Evolutionary conservation across 768 basidiomycete species (phyloP).

Genomic region (Leucosporidium yakuticum): DNA sequence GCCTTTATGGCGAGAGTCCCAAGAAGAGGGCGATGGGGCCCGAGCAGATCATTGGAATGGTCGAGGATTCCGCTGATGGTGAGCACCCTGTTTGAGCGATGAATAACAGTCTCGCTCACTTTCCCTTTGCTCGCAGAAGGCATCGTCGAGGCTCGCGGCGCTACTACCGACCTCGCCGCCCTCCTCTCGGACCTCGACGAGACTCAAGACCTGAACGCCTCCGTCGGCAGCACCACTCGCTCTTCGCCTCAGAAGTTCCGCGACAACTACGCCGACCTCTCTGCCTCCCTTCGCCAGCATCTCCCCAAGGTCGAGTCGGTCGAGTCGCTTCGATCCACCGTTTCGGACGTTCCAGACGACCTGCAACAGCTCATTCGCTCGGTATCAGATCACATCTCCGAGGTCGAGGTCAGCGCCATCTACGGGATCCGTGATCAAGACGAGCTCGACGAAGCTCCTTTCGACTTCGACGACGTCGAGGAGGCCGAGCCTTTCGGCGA

Average conservation of each 20-base stretch:
- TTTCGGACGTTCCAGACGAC: slow-evolving; percentile 22
- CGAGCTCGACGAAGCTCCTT: slow-evolving; percentile 9
- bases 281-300: slow-evolving; percentile 9
- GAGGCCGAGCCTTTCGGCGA: background rate
- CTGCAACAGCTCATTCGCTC: slow-evolving; percentile 20
- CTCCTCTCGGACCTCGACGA: slow-evolving; percentile 21
- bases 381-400: slow-evolving; percentile 29
- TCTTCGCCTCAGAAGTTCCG: background rate
- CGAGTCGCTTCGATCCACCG: slow-evolving; percentile 26
- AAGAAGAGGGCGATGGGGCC: slow-evolving; percentile 28
- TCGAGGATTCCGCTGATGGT: slow-evolving; percentile 2
- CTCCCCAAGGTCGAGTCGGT: slow-evolving; percentile 18
- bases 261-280: slow-evolving; percentile 1
- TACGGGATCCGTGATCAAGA: slow-evolving; percentile 1
- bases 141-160: slow-evolving; percentile 12
- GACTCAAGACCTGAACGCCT: slow-evolving; percentile 8
- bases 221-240: background rate
- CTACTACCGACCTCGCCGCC: slow-evolving; percentile 30
- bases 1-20: background rate
- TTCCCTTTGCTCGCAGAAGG: background rate
- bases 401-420: slow-evolving; percentile 8
- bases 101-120: background rate
- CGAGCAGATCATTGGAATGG: slow-evolving; percentile 27
- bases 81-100: background rate
- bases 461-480: background rate